phyloP scores from a whole-genome alignment of 805 yeast species.

The Citeromyces nyonsensis region DNA sequence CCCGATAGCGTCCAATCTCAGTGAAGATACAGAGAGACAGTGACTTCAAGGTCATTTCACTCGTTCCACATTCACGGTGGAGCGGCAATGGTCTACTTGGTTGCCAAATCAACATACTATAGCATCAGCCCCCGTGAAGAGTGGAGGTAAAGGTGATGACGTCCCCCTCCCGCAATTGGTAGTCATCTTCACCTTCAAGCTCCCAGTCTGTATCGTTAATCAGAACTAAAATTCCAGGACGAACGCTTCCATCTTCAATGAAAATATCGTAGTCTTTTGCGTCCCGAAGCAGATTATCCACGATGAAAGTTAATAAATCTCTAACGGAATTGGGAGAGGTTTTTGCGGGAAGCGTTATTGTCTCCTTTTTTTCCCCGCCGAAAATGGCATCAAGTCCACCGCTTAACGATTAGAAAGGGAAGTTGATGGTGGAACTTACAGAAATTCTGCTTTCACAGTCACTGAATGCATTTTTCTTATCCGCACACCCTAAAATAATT shows the following conservation, averaged over 20 bases:
- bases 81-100: constrained; percentile 57
- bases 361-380: constrained; percentile 35
- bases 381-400: constrained; percentile 85
- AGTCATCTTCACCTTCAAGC: constrained; percentile 75
- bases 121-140: constrained; percentile 71
- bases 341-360: constrained; percentile 28
- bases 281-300: constrained; percentile 37
- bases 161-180: constrained; percentile 65
- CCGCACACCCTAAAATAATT: too few species aligned
- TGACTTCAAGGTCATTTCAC: constrained; percentile 9
- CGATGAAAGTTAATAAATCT: constrained; percentile 42
- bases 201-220: constrained; percentile 97
- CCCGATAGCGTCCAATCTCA: constrained; percentile 6
- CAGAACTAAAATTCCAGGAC: constrained; percentile 87
- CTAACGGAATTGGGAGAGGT: constrained; percentile 9
- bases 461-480: constrained; percentile 7
- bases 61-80: constrained; percentile 41
- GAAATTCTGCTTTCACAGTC: constrained; percentile 23
- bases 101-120: constrained; percentile 16
- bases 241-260: constrained; percentile 63
- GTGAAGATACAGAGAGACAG: constrained; percentile 10
- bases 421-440: constrained; percentile 10
- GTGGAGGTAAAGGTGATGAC: constrained; percentile 81
- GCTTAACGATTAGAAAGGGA: constrained; percentile 7
- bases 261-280: constrained; percentile 58